These are phyloP conservation scores for Lasiodiplodia theobromae DNA, from an alignment of 2,329 filamentous ascomycete species.

Conservation along the genomic window DNA sequence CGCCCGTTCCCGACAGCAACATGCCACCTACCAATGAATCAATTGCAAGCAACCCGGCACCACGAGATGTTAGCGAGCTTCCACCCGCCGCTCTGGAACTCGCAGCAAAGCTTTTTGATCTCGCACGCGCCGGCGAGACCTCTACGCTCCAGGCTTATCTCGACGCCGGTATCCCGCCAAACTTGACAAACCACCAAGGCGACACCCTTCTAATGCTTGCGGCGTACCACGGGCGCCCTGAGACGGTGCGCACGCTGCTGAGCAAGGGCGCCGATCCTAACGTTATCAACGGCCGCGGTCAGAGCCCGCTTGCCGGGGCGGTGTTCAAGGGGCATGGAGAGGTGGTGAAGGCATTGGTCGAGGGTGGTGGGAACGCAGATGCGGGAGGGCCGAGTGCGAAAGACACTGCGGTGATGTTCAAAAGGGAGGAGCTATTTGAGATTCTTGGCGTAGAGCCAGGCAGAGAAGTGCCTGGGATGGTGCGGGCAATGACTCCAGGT, in stretches of 20 bases:
- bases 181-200: conserved; percentile 75
- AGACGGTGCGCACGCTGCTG: conserved; percentile 67
- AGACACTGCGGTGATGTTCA: conserved; percentile 57
- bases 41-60: not conserved
- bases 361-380: conserved; percentile 50
- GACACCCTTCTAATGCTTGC: conserved; percentile 79
- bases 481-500: not conserved
- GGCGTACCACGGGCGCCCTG: conserved; percentile 71
- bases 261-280: conserved; percentile 71
- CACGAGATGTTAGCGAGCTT: conserved; percentile 44
- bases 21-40: not conserved
- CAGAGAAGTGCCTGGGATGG: conserved; percentile 28
- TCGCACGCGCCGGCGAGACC: conserved; percentile 67
- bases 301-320: conserved; percentile 73
- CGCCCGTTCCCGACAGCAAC: not conserved
- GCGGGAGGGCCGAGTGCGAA: conserved; percentile 55
- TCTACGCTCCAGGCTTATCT: conserved; percentile 69
- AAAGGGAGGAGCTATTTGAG: conserved; percentile 45
- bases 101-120: conserved; percentile 71
- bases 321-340: conserved; percentile 75
- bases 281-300: conserved; percentile 70
- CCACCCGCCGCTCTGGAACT: conserved; percentile 72
- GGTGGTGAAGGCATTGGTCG: conserved; percentile 63
- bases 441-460: conserved; percentile 44
- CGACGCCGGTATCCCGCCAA: conserved; percentile 69